These are phyloP conservation scores for Mycosphaerella arachidis DNA, from an alignment of 2,329 filamentous ascomycete genomes.

Conservation along the genomic window DNA sequence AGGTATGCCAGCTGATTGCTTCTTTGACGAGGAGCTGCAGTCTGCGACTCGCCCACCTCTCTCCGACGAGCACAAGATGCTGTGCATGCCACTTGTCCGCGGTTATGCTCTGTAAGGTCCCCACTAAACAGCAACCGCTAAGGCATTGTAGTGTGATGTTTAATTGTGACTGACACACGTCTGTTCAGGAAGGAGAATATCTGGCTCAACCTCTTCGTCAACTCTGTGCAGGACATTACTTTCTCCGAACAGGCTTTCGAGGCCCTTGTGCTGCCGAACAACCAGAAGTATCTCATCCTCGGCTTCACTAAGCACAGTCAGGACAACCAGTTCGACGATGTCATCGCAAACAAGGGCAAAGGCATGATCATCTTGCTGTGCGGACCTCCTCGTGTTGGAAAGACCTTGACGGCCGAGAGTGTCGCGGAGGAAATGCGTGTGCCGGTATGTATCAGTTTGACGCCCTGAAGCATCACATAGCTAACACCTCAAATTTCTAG, in stretches of 20 bases:
- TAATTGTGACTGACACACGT: too few relatives aligned
- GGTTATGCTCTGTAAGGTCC: slow-evolving; percentile 27
- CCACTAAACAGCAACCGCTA: too few relatives aligned
- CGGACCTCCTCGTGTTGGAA: slow-evolving; percentile 49
- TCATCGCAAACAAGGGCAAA: slow-evolving; percentile 49
- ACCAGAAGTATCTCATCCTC: slow-evolving; percentile 47
- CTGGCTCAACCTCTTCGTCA: neutral
- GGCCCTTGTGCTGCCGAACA: slow-evolving; percentile 42
- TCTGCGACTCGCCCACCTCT: slow-evolving; percentile 18
- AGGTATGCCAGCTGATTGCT: slow-evolving; percentile 35
- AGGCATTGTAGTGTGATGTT: too few relatives aligned
- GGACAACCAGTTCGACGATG: slow-evolving; percentile 43
- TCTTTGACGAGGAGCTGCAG: slow-evolving; percentile 27
- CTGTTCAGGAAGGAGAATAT: neutral
- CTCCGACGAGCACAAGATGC: slow-evolving; percentile 32
- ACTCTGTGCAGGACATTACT: slow-evolving; percentile 28
- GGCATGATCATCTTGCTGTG: slow-evolving; percentile 50
- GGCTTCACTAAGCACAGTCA: slow-evolving; percentile 43
- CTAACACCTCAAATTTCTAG: neutral
- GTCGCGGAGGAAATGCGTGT: slow-evolving; percentile 49
- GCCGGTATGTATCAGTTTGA: slow-evolving; percentile 27
- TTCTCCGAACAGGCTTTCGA: slow-evolving; percentile 46
- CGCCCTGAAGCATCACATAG: neutral
- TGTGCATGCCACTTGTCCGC: slow-evolving; percentile 30
- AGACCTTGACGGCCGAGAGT: slow-evolving; percentile 50